A percentile compares a stretch with the other conserved stretches of the same genome.
These are phyloP conservation scores for Talaromyces stipitatus DNA, from an alignment of 495 filamentous ascomycete species.

Conservation along the genomic window DNA sequence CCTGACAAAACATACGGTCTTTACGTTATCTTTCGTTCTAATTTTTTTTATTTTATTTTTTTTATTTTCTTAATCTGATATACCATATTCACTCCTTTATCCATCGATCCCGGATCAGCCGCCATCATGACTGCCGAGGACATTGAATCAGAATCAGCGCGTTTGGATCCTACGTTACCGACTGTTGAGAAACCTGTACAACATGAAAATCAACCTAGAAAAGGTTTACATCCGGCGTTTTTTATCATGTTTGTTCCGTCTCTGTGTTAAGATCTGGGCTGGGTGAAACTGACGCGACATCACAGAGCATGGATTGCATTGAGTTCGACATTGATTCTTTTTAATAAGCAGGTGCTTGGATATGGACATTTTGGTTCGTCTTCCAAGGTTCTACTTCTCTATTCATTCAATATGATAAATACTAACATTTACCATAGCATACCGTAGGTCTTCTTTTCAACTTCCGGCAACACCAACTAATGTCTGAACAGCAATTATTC, in stretches of 20 bases:
- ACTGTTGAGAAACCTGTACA: conserved; percentile 67
- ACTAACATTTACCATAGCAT: conserved; percentile 29
- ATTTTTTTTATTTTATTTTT: background rate
- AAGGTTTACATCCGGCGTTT: conserved; percentile 69
- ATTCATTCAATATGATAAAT: background rate
- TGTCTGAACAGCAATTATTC: conserved; percentile 43
- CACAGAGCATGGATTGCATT: conserved; percentile 80
- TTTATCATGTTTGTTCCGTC: conserved; percentile 79
- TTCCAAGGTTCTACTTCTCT: background rate
- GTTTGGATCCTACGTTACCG: conserved; percentile 60
- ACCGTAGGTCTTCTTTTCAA: conserved; percentile 1
- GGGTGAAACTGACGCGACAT: background rate
- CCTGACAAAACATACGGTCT: background rate
- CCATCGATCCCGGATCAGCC: background rate
- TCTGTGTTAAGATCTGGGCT: too few relatives aligned
- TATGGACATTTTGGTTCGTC: conserved; percentile 74
- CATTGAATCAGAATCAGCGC: conserved; percentile 14
- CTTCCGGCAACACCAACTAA: background rate
- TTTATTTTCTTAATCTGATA: too few relatives aligned
- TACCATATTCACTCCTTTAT: background rate
- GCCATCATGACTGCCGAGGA: background rate
- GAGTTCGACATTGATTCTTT: conserved; percentile 89
- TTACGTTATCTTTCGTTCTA: background rate
- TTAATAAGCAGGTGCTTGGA: conserved; percentile 97
- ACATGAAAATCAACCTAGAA: conserved; percentile 51